Evolutionary conservation across 169 alveolate genomes (phyloP).

Genomic region (Plasmodium relictum): DNA sequence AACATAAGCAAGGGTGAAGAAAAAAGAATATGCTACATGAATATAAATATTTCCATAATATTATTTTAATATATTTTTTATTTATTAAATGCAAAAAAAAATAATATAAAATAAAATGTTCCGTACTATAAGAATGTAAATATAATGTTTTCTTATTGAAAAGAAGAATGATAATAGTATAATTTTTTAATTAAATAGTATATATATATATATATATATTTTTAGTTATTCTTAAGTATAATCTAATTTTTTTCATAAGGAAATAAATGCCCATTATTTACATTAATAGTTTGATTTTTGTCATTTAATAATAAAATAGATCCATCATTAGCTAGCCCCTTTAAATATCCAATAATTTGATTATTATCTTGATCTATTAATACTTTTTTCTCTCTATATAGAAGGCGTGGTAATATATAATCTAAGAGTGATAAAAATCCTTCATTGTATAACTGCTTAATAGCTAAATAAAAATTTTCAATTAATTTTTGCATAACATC

Average conservation of each 20-base stretch:
- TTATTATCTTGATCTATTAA: slow-evolving; percentile 24
- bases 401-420: slow-evolving; percentile 32
- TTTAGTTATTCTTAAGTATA: not conserved
- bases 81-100: too few relatives aligned
- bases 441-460: slow-evolving; percentile 1
- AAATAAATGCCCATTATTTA: slow-evolving; percentile 21
- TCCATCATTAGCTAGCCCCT: slow-evolving; percentile 17
- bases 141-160: not conserved
- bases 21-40: too few relatives aligned
- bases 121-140: too few relatives aligned
- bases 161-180: too few relatives aligned
- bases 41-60: too few relatives aligned
- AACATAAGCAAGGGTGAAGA: too few relatives aligned
- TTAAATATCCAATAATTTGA: slow-evolving; percentile 3
- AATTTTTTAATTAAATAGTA: not conserved
- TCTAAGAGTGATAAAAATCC: slow-evolving; percentile 10
- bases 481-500: slow-evolving; percentile 42
- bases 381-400: slow-evolving; percentile 14
- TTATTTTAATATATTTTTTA: too few relatives aligned
- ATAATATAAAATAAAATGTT: too few relatives aligned
- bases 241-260: slow-evolving; percentile 21
- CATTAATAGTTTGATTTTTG: not conserved
- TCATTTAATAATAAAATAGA: slow-evolving; percentile 13
- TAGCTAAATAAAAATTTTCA: not conserved
- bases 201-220: not conserved